Base-by-base conservation (phyloP, 176 grass and related monocot genomes). In the Puccinellia tenuiflora region DNA sequence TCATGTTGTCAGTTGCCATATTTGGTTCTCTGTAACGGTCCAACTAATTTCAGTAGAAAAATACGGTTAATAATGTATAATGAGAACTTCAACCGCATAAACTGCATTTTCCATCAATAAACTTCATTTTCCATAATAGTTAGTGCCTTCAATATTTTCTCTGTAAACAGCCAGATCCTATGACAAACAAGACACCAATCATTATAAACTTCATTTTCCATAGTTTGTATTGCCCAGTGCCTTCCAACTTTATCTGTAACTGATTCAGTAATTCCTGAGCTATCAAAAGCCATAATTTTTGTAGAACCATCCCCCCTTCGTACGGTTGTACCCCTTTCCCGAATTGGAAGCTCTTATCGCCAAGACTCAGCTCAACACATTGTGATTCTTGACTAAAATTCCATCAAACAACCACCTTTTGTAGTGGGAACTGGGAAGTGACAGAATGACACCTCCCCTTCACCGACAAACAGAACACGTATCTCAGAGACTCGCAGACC, bases 381-480 rank as follows among this genome's bases (percentile, higher is more conserved):
- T 13, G 73, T 83, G 64, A 63, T 66, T 73, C 54, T 12, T n/a
- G 34, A 34, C 79, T 73, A 78, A 20, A 81, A 63, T 82, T 56
- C 43, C 5, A 12, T 53, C 13, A 2, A 40, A 85, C 50, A 81
- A 45, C 62, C n/a, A 37, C 18, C 54, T 85, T 82, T 0, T 52
- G 38, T 33, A 89, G 65, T 46, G 43, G 43, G 35, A 37, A 37
- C 7, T 77, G 54, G 79, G 29, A 67, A 56, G 47, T 50, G 79
- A 40, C 66, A 83, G 38, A 89, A 81, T 35, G 51, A 69, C 59
- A 51, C 79, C 39, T 73, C 45, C 46, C 46, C 46, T 13, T 46
- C 72, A n/a, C 70, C 52, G 81, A 77, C 54, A 60, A 85, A 89
- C 53, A 78, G 81, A 64, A 82, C 1, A 2, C 16, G 47, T 82